These are phyloP conservation scores for Paracoccidioides brasiliensis DNA, from an alignment of 2,329 filamentous ascomycete genomes.

Conservation along the genomic window DNA sequence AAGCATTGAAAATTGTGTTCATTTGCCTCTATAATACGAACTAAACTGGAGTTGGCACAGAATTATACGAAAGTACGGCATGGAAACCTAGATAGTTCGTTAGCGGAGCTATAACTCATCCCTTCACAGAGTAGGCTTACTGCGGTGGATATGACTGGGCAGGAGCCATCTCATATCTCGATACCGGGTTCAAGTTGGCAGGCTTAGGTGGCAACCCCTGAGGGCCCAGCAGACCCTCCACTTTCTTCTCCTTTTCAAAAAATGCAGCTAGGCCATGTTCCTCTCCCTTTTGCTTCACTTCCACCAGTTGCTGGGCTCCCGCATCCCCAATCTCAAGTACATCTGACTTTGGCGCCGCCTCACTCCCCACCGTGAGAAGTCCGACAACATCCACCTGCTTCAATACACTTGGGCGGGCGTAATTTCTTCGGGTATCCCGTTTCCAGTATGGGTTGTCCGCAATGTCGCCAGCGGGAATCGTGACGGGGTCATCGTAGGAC, in stretches of 20 bases:
- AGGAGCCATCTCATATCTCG: conserved; percentile 50
- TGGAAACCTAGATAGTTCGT: conserved; percentile 25
- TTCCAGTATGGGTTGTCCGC: conserved; percentile 95
- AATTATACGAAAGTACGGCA: conserved; percentile 34
- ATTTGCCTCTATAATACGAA: not conserved
- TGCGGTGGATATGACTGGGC: conserved; percentile 52
- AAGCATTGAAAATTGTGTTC: not conserved
- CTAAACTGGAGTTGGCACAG: not conserved
- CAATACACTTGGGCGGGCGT: conserved; percentile 67
- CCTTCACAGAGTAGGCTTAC: conserved; percentile 32
- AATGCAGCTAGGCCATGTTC: conserved; percentile 58
- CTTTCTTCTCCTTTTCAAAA: conserved; percentile 52
- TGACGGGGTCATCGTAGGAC: conserved; percentile 69
- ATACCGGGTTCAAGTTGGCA: conserved; percentile 47
- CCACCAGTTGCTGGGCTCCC: conserved; percentile 61
- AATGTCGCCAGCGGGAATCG: conserved; percentile 69
- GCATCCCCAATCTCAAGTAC: conserved; percentile 58
- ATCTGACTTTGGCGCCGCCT: conserved; percentile 66
- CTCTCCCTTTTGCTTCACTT: conserved; percentile 60
- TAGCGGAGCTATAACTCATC: conserved; percentile 11
- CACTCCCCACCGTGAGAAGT: conserved; percentile 73
- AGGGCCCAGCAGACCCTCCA: conserved; percentile 51
- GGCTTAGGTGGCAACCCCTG: conserved; percentile 80
- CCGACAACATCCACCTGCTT: conserved; percentile 75
- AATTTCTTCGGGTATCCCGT: conserved; percentile 71